Conservation (phyloP, 192 early-diverging fungal genomes). For the Gigaspora rosea region DNA sequence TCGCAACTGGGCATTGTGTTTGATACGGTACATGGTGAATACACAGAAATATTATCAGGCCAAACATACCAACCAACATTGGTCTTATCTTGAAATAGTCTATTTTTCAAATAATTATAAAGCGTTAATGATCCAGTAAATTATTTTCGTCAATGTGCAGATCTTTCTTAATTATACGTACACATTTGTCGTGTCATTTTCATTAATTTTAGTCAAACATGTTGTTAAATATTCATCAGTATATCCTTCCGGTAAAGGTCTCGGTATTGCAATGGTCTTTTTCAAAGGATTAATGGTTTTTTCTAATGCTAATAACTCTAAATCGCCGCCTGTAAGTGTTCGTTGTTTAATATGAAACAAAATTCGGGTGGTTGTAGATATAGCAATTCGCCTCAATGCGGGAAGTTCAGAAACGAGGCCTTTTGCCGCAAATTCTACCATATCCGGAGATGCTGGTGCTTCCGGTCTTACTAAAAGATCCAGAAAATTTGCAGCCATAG, state of each 20-base stretch:
- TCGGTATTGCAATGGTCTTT: constrained; percentile 39
- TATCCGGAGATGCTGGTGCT: constrained; percentile 50
- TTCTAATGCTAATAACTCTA: constrained; percentile 44
- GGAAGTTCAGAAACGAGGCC: constrained; percentile 73
- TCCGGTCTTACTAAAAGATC: constrained; percentile 70
- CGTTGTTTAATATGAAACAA: constrained; percentile 75
- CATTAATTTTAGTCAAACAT: constrained; percentile 36
- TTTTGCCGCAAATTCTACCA: constrained; percentile 60
- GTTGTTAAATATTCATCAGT: constrained; percentile 40
- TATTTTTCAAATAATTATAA: neutral
- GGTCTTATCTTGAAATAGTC: constrained; percentile 56
- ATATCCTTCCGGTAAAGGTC: constrained; percentile 41
- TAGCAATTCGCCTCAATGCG: constrained; percentile 67
- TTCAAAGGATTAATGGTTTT: constrained; percentile 50
- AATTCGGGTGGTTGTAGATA: constrained; percentile 59
- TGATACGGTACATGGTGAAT: constrained; percentile 43
- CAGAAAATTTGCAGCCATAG: constrained; percentile 79
- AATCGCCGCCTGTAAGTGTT: constrained; percentile 52
- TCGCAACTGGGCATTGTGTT: constrained; percentile 59
- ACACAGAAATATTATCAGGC: constrained; percentile 63
- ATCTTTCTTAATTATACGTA: constrained; percentile 13
- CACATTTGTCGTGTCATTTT: constrained; percentile 37
- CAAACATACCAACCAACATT: constrained; percentile 81
- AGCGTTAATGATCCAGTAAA: neutral
- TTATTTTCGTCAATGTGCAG: neutral